Conservation (phyloP, 148 eudicot species). For the Fagopyrum homotropicum region DNA sequence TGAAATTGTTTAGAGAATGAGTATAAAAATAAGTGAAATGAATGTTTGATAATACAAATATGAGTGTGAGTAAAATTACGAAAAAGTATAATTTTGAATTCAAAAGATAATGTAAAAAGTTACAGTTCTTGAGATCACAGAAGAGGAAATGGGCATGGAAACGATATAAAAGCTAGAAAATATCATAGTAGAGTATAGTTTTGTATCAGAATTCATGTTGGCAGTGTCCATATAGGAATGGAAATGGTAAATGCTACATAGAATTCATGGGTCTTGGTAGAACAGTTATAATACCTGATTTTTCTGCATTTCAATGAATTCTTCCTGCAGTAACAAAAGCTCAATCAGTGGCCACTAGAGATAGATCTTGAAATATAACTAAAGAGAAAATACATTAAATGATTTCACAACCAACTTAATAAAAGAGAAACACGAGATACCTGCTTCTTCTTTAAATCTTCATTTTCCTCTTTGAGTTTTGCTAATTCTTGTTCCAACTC, state of each 20-base stretch:
- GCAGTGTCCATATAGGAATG: too few relatives aligned
- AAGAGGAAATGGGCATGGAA: not conserved
- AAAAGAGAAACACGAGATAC: slow-evolving; percentile 19
- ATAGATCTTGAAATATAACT: not conserved
- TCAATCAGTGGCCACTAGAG: not conserved
- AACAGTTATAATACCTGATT: slow-evolving; percentile 47
- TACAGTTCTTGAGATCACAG: too few relatives aligned
- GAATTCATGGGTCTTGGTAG: not conserved
- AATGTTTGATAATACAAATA: too few relatives aligned
- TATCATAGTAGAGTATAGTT: too few relatives aligned
- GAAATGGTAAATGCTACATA: too few relatives aligned
- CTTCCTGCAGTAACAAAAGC: slow-evolving; percentile 38
- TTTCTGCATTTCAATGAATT: slow-evolving; percentile 73
- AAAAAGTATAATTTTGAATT: not conserved
- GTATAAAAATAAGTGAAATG: too few relatives aligned
- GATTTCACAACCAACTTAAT: not conserved
- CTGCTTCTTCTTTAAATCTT: slow-evolving; percentile 65
- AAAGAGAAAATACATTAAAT: not conserved
- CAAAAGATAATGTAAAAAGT: not conserved
- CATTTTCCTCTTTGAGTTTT: slow-evolving; percentile 67
- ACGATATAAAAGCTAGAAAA: too few relatives aligned
- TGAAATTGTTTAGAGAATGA: too few relatives aligned
- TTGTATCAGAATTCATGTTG: too few relatives aligned
- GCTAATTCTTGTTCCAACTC: slow-evolving; percentile 85
- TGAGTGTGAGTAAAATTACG: too few relatives aligned